Conservation (phyloP, 257 asterid genomes). For the Misopates orontium region DNA sequence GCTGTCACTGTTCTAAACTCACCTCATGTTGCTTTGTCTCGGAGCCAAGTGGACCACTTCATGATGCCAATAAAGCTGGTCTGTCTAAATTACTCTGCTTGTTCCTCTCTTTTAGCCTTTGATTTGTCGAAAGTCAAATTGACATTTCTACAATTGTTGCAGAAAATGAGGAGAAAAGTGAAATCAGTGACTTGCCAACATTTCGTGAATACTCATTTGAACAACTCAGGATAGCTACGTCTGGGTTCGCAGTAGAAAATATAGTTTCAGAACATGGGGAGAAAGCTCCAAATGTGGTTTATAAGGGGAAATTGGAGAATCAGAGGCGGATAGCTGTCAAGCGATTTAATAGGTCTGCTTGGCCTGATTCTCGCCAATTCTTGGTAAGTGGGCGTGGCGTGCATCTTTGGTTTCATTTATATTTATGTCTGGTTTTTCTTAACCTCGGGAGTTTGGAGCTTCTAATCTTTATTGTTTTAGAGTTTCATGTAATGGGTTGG, state of each 20-base stretch:
- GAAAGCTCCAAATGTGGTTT: slow-evolving; percentile 95
- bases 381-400: slow-evolving; percentile 66
- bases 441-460: neutral
- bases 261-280: slow-evolving; percentile 97
- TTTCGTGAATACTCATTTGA: slow-evolving; percentile 85
- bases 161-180: slow-evolving; percentile 75
- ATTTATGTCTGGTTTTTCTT: neutral
- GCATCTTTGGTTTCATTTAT: neutral
- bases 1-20: slow-evolving; percentile 49
- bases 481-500: neutral
- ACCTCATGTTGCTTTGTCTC: slow-evolving; percentile 45
- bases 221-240: slow-evolving; percentile 78
- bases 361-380: slow-evolving; percentile 90
- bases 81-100: slow-evolving; percentile 13
- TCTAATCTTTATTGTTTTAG: neutral
- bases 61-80: slow-evolving; percentile 45
- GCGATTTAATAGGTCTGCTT: slow-evolving; percentile 90
- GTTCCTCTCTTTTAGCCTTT: neutral
- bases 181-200: slow-evolving; percentile 68
- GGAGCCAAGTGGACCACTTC: slow-evolving; percentile 42
- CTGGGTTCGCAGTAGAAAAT: slow-evolving; percentile 91
- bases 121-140: neutral
- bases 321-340: slow-evolving; percentile 86
- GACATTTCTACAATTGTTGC: slow-evolving; percentile 28
- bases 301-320: slow-evolving; percentile 83